Conservation (phyloP, 108 stramenopile genomes). For the Nitzschia sp. region DNA sequence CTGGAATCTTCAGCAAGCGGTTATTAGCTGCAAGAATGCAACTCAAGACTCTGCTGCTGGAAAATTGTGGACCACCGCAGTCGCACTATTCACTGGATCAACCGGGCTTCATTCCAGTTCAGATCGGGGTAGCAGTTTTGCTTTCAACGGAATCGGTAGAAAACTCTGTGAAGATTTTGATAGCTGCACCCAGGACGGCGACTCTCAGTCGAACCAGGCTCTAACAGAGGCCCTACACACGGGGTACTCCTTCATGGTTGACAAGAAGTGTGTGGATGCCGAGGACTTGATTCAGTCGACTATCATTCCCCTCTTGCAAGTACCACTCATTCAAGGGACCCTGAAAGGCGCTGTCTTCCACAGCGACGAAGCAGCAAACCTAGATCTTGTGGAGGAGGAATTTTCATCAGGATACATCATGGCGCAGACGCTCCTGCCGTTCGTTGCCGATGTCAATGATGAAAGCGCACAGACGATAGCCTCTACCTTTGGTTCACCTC, state of each 20-base stretch:
- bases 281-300: conserved; percentile 21
- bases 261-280: conserved; percentile 32
- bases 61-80: conserved; percentile 51
- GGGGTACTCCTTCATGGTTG: conserved; percentile 38
- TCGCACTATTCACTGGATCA: conserved; percentile 56
- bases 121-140: conserved; percentile 37
- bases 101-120: conserved; percentile 52
- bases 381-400: background rate
- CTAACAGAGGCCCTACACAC: conserved; percentile 38
- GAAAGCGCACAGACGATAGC: conserved; percentile 37
- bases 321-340: conserved; percentile 60
- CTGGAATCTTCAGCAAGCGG: conserved; percentile 41
- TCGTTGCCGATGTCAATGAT: conserved; percentile 34
- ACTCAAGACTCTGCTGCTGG: conserved; percentile 10
- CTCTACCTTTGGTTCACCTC: conserved; percentile 16
- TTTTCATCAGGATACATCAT: conserved; percentile 9
- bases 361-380: background rate
- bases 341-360: background rate
- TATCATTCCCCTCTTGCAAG: conserved; percentile 25
- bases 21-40: conserved; percentile 31
- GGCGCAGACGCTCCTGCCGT: conserved; percentile 61
- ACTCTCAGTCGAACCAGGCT: conserved; percentile 44
- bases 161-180: conserved; percentile 63
- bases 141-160: conserved; percentile 67
- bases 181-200: conserved; percentile 52